These are phyloP conservation scores for Spinellus fusiger DNA, from an alignment of 192 early-diverging fungal species.

Conservation along the genomic window DNA sequence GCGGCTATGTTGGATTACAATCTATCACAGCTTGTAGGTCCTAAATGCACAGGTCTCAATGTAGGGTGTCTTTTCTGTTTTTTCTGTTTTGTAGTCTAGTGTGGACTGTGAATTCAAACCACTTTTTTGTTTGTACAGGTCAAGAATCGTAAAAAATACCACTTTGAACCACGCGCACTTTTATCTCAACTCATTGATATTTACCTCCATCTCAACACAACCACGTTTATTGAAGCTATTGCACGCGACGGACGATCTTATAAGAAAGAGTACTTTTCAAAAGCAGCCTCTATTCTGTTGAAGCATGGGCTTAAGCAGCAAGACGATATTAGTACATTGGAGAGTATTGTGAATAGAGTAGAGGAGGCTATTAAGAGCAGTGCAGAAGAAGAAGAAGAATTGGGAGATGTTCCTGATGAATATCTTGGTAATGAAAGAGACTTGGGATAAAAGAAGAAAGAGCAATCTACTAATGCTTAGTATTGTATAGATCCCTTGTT, in stretches of 20 bases:
- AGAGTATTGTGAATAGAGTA: conserved; percentile 65
- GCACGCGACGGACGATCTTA: conserved; percentile 85
- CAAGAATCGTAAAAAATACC: conserved; percentile 78
- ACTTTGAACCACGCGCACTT: conserved; percentile 79
- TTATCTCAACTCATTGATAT: conserved; percentile 82
- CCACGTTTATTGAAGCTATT: conserved; percentile 72
- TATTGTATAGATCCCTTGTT: conserved; percentile 65
- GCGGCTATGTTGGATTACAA: conserved; percentile 99
- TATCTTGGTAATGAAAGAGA: conserved; percentile 68
- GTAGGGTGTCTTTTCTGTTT: conserved; percentile 33
- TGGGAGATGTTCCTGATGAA: conserved; percentile 81
- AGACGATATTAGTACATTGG: conserved; percentile 57
- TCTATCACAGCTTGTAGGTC: conserved; percentile 82
- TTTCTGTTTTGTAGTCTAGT: neutral
- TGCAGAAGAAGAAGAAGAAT: conserved; percentile 67
- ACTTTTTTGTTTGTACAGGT: conserved; percentile 39
- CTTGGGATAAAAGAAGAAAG: too few species aligned
- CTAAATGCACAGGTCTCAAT: conserved; percentile 83
- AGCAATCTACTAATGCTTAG: neutral
- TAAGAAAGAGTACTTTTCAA: conserved; percentile 65
- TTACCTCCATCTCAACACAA: conserved; percentile 68
- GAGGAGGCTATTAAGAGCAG: conserved; percentile 61
- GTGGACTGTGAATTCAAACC: neutral
- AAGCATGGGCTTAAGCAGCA: conserved; percentile 57
- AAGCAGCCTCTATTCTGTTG: conserved; percentile 65